Evolutionary conservation across 257 asterid genomes (phyloP), one percentile per base, ranked within the genome.

Genomic region (Nicotiana noctiflora): DNA sequence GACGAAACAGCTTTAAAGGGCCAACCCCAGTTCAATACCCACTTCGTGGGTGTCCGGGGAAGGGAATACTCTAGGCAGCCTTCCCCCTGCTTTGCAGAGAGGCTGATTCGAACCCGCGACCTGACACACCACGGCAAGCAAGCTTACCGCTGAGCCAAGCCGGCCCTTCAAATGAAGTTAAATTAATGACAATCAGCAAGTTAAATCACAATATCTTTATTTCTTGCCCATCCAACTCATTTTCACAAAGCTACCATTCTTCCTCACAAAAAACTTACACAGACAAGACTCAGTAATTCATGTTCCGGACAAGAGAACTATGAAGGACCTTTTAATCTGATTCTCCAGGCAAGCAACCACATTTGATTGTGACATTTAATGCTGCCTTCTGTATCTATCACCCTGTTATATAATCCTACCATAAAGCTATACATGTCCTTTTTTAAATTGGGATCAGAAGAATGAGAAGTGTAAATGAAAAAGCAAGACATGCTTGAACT

Each of bases 331-430:
- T 44, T 44, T 70, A 21, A 46, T 70, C 77, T 70, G 21, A 70
- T 70, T 70, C 77, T 70, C 21, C 3, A 70, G 3, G 57, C n/a
- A 7, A 70, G 77, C 59, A 70, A 70, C 77, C 77, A 70, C 77
- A 46, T 44, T 46, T 44, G 1, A 19, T 44, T 44, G 77, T 40
- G 57, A 21, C 34, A 14, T 44, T 70, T 21, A 44, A 21, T 46
- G 77, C 37, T 68, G 19, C 76, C 32, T 68, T 40, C 57, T 68
- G n/a, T 40, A 40, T 40, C n/a, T 37, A 17, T 72, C 37, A 46
- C 77, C 34, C 21, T 72, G 60, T 13, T 46, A 72, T 21, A 46
- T 40, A 70, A 70, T 44, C 77, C 32, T 70, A 70, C 34, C 57
- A 6, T 21, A 31, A 70, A 44, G 77, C 67, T 61, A 23, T 40